phyloP scores from a whole-genome alignment of 768 basidiomycete species.

The Crepidotus variabilis region DNA sequence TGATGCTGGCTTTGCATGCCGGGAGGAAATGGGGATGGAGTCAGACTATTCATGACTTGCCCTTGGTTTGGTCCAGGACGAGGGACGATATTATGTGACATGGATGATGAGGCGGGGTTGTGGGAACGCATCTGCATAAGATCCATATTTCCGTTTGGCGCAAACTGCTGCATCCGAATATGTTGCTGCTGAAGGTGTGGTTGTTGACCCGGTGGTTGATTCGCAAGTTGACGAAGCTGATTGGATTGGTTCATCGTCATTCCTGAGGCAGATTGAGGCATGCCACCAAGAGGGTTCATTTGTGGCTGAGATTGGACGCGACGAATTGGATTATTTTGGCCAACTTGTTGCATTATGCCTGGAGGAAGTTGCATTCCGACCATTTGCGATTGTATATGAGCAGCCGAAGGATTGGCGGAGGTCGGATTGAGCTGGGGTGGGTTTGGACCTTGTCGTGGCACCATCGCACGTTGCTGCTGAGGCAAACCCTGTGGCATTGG shows the following conservation, averaged over 20 bases:
- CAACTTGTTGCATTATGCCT: slow-evolving; percentile 35
- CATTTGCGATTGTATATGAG: slow-evolving; percentile 30
- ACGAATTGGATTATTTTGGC: slow-evolving; percentile 35
- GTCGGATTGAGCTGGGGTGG: slow-evolving; percentile 25
- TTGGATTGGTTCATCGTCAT: slow-evolving; percentile 38
- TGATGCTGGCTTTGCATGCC: slow-evolving; percentile 33
- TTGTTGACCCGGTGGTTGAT: slow-evolving; percentile 26
- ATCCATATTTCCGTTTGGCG: slow-evolving; percentile 11
- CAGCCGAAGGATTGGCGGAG: slow-evolving; percentile 14
- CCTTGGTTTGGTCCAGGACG: slow-evolving; percentile 41
- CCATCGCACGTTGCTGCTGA: slow-evolving; percentile 30
- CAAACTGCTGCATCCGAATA: slow-evolving; percentile 39
- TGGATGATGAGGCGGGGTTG: slow-evolving; percentile 28
- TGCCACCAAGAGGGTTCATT: slow-evolving; percentile 31
- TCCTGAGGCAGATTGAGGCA: slow-evolving; percentile 31
- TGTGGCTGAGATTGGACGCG: slow-evolving; percentile 60
- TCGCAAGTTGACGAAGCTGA: slow-evolving; percentile 28
- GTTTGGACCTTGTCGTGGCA: slow-evolving; percentile 26
- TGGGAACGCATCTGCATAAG: slow-evolving; percentile 34
- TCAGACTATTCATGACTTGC: slow-evolving; percentile 46
- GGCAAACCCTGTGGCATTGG: slow-evolving; percentile 26
- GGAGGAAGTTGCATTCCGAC: slow-evolving; percentile 39
- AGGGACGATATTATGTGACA: slow-evolving; percentile 35
- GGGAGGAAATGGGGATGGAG: slow-evolving; percentile 30
- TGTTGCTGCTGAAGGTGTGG: slow-evolving; percentile 34